phyloP scores from a whole-genome alignment of 2,329 filamentous ascomycete species.

The Chaetomiaceae sp. region DNA sequence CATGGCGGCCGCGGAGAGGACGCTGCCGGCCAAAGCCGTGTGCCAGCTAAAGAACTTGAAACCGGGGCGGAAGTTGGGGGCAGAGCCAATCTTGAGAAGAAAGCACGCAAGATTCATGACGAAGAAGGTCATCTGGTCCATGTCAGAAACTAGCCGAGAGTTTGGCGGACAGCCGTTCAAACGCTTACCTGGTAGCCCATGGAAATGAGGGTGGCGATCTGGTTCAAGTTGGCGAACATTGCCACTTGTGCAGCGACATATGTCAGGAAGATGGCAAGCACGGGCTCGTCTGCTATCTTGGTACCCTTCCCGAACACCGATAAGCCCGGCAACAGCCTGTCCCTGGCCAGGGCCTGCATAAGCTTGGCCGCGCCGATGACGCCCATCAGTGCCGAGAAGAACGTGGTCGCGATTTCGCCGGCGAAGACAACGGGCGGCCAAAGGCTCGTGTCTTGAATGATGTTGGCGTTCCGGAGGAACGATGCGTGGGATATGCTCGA shows the following conservation, averaged over 20 bases:
- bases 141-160: slow-evolving; percentile 12
- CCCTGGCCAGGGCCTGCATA: slow-evolving; percentile 73
- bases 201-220: slow-evolving; percentile 82
- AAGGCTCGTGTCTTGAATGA: slow-evolving; percentile 76
- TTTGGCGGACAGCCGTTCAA: slow-evolving; percentile 4
- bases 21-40: slow-evolving; percentile 66
- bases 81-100: slow-evolving; percentile 76
- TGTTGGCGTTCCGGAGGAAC: slow-evolving; percentile 67
- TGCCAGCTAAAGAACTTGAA: slow-evolving; percentile 89
- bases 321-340: slow-evolving; percentile 71
- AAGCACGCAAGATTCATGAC: slow-evolving; percentile 87
- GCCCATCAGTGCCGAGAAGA: slow-evolving; percentile 84
- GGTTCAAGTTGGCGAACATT: slow-evolving; percentile 77
- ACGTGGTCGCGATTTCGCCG: slow-evolving; percentile 74
- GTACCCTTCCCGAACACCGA: slow-evolving; percentile 69
- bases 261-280: slow-evolving; percentile 69
- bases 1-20: slow-evolving; percentile 77
- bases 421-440: slow-evolving; percentile 67
- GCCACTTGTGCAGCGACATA: slow-evolving; percentile 71
- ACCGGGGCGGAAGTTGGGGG: slow-evolving; percentile 80
- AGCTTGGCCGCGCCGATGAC: slow-evolving; percentile 80
- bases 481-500: slow-evolving; percentile 68
- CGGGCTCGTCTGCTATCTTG: slow-evolving; percentile 64
- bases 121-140: slow-evolving; percentile 71
- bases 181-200: slow-evolving; percentile 69